These are phyloP conservation scores for Rhodamnia argentea DNA, from an alignment of 345 rosid genomes.

Conservation along the genomic window DNA sequence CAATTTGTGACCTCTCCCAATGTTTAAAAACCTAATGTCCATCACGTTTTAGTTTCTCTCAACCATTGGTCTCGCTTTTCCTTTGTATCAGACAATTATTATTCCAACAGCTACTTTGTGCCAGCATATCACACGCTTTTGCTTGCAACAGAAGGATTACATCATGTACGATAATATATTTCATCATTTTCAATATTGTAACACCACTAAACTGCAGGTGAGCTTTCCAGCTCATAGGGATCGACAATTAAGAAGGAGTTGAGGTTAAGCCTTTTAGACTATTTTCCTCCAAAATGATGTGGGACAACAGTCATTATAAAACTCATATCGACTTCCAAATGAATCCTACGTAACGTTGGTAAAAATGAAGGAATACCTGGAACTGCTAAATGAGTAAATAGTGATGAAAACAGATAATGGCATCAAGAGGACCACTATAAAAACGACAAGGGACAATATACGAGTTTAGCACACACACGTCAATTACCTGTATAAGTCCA, in stretches of 20 bases:
- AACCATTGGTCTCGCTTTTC: neutral
- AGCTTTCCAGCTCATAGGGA: neutral
- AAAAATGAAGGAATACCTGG: neutral
- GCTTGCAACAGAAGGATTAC: neutral
- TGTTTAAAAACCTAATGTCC: neutral
- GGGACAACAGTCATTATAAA: neutral
- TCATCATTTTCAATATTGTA: neutral
- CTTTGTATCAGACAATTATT: neutral
- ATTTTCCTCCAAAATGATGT: neutral
- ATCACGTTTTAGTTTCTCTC: neutral
- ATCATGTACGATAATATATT: neutral
- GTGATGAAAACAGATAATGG: neutral
- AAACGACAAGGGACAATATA: neutral
- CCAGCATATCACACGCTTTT: neutral
- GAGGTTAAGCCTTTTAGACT: neutral
- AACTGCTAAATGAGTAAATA: neutral
- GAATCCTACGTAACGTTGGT: neutral
- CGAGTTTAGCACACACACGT: neutral
- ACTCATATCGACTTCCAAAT: neutral
- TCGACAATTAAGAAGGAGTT: neutral
- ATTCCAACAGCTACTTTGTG: neutral
- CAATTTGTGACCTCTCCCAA: neutral
- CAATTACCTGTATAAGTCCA: neutral
- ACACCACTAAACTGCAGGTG: neutral
- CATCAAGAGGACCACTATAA: neutral